These are phyloP conservation scores for Bipolaris bicolor DNA, from an alignment of 2,329 filamentous ascomycete genomes.

Conservation along the genomic window DNA sequence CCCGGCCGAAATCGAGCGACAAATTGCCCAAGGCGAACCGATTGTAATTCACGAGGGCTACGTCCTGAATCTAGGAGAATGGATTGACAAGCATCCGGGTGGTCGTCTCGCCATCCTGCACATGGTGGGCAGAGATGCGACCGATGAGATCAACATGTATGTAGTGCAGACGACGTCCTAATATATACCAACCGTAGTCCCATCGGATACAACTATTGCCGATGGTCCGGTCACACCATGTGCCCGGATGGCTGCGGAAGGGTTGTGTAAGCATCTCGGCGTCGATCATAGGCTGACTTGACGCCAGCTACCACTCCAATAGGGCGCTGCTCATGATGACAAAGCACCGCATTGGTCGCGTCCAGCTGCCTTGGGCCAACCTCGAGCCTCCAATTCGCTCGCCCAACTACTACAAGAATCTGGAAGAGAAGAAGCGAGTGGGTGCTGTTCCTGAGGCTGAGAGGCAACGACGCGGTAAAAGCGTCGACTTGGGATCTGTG, in stretches of 20 bases:
- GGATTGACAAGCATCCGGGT: conserved; percentile 66
- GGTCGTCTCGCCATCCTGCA: conserved; percentile 65
- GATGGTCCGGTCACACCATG: conserved; percentile 3
- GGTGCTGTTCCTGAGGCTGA: conserved; percentile 6
- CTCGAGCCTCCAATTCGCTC: conserved; percentile 65
- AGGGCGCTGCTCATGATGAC: conserved; percentile 63
- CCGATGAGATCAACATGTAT: conserved; percentile 66
- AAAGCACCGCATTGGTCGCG: conserved; percentile 65
- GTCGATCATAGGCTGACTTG: conserved; percentile 32
- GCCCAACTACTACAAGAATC: conserved; percentile 49
- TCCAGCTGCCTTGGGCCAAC: conserved; percentile 62
- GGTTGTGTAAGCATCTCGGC: conserved; percentile 15
- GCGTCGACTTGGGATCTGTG: conserved; percentile 40
- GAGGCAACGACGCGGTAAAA: conserved; percentile 24
- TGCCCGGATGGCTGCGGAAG: conserved; percentile 14
- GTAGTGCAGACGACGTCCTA: conserved; percentile 12
- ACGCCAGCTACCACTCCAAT: conserved; percentile 62
- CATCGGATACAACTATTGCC: conserved; percentile 15
- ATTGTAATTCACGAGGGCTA: conserved; percentile 64
- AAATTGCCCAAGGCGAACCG: conserved; percentile 62
- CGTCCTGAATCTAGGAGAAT: conserved; percentile 63
- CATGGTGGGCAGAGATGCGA: conserved; percentile 66
- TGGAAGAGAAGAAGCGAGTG: conserved; percentile 25
- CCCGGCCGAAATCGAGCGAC: conserved; percentile 55
- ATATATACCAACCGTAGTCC: conserved; percentile 6